Evolutionary conservation across 163 green algal genomes (phyloP), one percentile per base, ranked within the genome.

Genomic region (Chlamydomonas reinhardtii): DNA sequence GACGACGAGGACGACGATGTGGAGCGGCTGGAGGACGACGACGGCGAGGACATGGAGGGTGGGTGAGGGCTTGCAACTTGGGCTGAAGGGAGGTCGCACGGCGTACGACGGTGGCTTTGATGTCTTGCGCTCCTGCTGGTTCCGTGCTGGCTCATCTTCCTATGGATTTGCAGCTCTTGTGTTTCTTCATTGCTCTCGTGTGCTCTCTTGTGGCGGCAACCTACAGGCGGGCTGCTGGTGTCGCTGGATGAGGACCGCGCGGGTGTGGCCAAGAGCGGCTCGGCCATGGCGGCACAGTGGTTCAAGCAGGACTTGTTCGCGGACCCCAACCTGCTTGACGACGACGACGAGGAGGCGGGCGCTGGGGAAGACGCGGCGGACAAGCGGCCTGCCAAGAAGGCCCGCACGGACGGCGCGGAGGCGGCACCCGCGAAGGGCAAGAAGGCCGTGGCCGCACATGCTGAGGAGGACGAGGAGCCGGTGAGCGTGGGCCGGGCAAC

Each of bases 261-360:
- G n/a, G 94, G 95, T 2, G 88, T 94, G 22, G 73, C 93, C 2
- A 91, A 86, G 24, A 93, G 73, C 20, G 88, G 84, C 2, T 91
- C 91, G 31, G 95, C 95, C 2, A 91, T 96, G 35, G 95, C 94
- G 9, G 90, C 92, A 14, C 95, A 98, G 91, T 99, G 97, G 97
- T 99, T 99, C 88, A 91, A 92, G 24, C 97, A 99, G 90, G 95
- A 98, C 82, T 69, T 99, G 27, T 99, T 99, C 76, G 82, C 91
- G 15, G 90, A 95, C 71, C 83, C 87, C 27, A 91, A 95, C 59
- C 70, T 95, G 25, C 73, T 84, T 59, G 78, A 90, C 22, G 87
- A 94, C 34, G 89, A 92, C 25, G 90, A 90, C 0, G 84, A 91
- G 39, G 89, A 86, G 59, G 84, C 48, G 29, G 62, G 27, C n/a